These are phyloP conservation scores for Diversispora eburnea DNA, from an alignment of 192 early-diverging fungal species.

Conservation along the genomic window DNA sequence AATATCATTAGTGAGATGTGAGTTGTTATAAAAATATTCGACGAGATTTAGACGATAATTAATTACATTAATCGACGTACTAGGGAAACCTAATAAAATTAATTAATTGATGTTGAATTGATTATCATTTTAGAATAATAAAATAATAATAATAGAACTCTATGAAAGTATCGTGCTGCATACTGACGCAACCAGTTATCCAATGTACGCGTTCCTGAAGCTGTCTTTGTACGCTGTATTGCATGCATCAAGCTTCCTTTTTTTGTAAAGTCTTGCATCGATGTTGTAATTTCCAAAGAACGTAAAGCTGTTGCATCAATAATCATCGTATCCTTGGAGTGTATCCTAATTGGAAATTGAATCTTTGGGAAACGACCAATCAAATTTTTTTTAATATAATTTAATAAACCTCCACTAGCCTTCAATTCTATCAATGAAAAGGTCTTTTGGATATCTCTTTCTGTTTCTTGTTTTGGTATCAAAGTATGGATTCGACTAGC, in stretches of 20 bases:
- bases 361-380: slow-evolving; percentile 58
- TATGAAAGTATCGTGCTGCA: not conserved
- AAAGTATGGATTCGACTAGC: slow-evolving; percentile 22
- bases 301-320: slow-evolving; percentile 78
- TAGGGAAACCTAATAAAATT: slow-evolving; percentile 56
- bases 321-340: slow-evolving; percentile 55
- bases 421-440: slow-evolving; percentile 24
- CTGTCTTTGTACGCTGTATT: slow-evolving; percentile 78
- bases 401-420: slow-evolving; percentile 55
- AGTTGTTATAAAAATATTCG: slow-evolving; percentile 58
- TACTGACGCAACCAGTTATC: slow-evolving; percentile 56
- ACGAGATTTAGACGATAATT: slow-evolving; percentile 72
- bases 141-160: not conserved
- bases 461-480: slow-evolving; percentile 25
- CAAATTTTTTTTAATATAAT: slow-evolving; percentile 74
- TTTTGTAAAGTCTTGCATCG: slow-evolving; percentile 47
- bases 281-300: slow-evolving; percentile 72
- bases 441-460: slow-evolving; percentile 22
- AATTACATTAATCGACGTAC: slow-evolving; percentile 60
- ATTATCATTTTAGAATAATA: not conserved
- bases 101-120: not conserved
- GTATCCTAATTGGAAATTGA: slow-evolving; percentile 58
- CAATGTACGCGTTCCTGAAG: slow-evolving; percentile 72
- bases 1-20: slow-evolving; percentile 52
- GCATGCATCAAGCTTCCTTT: slow-evolving; percentile 64